Evolutionary conservation across 345 rosid genomes (phyloP).

Genomic region (Bruguiera sexangula): DNA sequence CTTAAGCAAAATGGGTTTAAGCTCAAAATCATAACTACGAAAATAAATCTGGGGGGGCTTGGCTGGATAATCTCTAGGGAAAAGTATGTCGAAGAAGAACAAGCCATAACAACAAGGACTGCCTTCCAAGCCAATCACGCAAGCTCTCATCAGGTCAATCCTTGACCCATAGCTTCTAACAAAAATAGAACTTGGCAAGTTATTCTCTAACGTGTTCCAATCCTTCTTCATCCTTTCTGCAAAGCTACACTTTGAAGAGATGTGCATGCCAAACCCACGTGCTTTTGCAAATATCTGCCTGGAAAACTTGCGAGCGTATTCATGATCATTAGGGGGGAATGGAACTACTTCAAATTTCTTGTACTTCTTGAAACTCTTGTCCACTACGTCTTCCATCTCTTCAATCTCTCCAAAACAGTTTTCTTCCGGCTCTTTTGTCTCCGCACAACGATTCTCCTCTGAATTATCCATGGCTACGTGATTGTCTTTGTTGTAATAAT

Average conservation of each 20-base stretch:
- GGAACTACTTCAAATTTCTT: not conserved
- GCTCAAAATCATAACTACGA: not conserved
- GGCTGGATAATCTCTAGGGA: not conserved
- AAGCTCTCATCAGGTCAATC: slow-evolving; percentile 15
- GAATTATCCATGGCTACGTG: too few relatives aligned
- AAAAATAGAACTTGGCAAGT: slow-evolving; percentile 8
- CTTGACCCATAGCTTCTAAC: slow-evolving; percentile 1
- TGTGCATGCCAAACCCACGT: not conserved
- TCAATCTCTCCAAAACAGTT: slow-evolving; percentile 7
- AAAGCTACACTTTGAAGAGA: not conserved
- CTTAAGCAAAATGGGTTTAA: not conserved
- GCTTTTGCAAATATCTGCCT: not conserved
- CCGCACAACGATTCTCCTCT: too few relatives aligned
- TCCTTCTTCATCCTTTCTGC: not conserved
- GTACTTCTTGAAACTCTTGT: slow-evolving; percentile 9
- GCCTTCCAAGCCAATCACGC: slow-evolving; percentile 11
- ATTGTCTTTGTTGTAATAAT: too few relatives aligned
- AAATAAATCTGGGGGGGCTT: not conserved
- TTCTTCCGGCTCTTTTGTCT: not conserved
- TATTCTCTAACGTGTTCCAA: slow-evolving; percentile 1
- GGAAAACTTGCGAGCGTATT: not conserved
- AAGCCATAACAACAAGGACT: slow-evolving; percentile 14
- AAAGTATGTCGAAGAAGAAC: slow-evolving; percentile 16
- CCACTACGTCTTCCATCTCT: slow-evolving; percentile 15
- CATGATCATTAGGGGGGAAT: slow-evolving; percentile 4